Conservation (phyloP, 768 basidiomycete species). For the Psilocybe azurescens region DNA sequence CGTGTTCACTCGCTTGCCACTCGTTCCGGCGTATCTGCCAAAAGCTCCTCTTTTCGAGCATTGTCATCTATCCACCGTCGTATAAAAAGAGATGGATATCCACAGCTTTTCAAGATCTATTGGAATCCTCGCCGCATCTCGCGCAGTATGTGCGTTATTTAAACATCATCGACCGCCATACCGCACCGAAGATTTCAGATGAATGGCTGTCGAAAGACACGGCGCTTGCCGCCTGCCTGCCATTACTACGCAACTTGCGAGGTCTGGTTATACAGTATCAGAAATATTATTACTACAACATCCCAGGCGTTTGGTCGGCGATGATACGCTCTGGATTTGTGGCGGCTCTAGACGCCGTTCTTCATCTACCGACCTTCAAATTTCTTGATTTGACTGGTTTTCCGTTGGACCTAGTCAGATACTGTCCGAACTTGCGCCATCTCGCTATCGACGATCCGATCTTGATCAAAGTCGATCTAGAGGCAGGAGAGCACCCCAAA, state of each 20-base stretch:
- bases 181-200: not conserved
- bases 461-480: not conserved
- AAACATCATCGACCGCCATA: not conserved
- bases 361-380: not conserved
- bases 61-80: not conserved
- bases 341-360: not conserved
- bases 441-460: not conserved
- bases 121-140: conserved; percentile 1
- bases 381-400: not conserved
- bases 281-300: not conserved
- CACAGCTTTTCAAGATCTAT: not conserved
- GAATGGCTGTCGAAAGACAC: conserved; percentile 2
- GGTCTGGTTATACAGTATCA: conserved; percentile 1
- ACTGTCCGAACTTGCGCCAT: not conserved
- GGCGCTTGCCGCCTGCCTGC: not conserved
- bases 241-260: not conserved
- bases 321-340: not conserved
- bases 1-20: not conserved
- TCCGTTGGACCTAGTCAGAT: not conserved
- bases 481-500: not conserved
- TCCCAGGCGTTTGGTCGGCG: not conserved
- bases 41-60: not conserved
- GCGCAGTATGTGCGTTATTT: not conserved
- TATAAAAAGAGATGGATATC: not conserved
- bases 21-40: not conserved